Evolutionary conservation across 768 basidiomycete genomes (phyloP), one percentile per base, ranked within the genome.

Genomic region (Trametes meyenii): DNA sequence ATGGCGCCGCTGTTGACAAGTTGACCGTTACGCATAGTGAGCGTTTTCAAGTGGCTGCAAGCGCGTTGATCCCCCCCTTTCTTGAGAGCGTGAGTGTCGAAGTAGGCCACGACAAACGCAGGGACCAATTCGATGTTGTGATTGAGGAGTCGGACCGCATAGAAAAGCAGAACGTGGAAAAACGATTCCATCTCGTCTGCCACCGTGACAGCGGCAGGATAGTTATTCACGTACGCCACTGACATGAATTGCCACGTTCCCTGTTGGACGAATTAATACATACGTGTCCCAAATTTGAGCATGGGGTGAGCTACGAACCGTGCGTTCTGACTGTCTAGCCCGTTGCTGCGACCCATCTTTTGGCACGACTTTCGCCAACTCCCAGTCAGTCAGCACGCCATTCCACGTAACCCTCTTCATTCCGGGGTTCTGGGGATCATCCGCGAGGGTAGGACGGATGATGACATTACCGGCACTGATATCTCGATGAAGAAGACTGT

Each of bases 231-330:
- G 13, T 36, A 36, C 1, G n/a, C 26, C 7, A 53, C 43, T 10
- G 58, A 52, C 50, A 60, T 52, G 50, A 50, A 60, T 35, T 52
- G 48, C 48, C 48, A 60, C 1, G 58, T 60, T 14, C 58, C 58
- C 58, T 60, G 40, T 3, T 8, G 29, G n/a, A n/a, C n/a, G n/a
- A n/a, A n/a, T n/a, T n/a, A n/a, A n/a, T n/a, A n/a, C n/a, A n/a
- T n/a, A n/a, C n/a, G n/a, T n/a, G n/a, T n/a, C n/a, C n/a, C n/a
- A n/a, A n/a, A n/a, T n/a, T n/a, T n/a, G n/a, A n/a, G 38, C 11
- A 40, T 4, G 5, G 17, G 11, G 4, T 14, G 39, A 33, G 14
- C 10, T 5, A 58, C 57, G 33, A 16, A 58, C 57, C 16, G 49
- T 58, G 3, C 57, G 21, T 19, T 58, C 57, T 3, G 49, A 33